phyloP scores from a whole-genome alignment of 2,329 filamentous ascomycete genomes.

The Beauveria sp. region DNA sequence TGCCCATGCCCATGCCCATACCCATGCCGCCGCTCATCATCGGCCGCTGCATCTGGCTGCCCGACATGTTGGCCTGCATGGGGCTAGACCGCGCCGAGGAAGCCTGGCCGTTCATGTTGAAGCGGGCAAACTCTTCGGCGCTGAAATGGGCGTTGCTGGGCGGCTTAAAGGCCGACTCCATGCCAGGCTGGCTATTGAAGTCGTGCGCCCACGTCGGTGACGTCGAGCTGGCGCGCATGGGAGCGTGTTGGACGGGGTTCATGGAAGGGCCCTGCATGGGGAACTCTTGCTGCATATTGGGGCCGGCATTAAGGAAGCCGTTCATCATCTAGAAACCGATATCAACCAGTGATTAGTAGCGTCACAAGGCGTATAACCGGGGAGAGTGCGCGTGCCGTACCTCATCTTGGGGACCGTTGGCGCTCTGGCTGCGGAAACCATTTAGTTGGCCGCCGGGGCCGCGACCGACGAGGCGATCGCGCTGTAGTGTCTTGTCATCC shows the following conservation, averaged over 20 bases:
- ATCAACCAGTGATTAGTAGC: conserved; percentile 23
- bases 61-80: conserved; percentile 48
- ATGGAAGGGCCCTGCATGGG: conserved; percentile 42
- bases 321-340: conserved; percentile 68
- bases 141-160: conserved; percentile 58
- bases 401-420: conserved; percentile 67
- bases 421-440: conserved; percentile 66
- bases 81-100: conserved; percentile 46
- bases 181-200: conserved; percentile 52
- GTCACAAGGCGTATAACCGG: conserved; percentile 7
- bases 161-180: conserved; percentile 64
- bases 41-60: conserved; percentile 44
- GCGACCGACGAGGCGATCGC: conserved; percentile 76
- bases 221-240: conserved; percentile 45
- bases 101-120: conserved; percentile 62
- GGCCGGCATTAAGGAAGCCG: conserved; percentile 78
- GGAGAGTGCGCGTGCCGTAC: conserved; percentile 32
- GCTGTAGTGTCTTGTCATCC: conserved; percentile 90
- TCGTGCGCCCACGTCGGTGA: conserved; percentile 49
- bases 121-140: conserved; percentile 79
- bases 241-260: conserved; percentile 41
- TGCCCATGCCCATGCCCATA: conserved; percentile 48
- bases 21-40: conserved; percentile 50
- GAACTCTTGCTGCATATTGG: conserved; percentile 48
- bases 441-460: conserved; percentile 64